These are phyloP conservation scores for Claviceps sp. DNA, from an alignment of 2,329 filamentous ascomycete species.

Conservation along the genomic window DNA sequence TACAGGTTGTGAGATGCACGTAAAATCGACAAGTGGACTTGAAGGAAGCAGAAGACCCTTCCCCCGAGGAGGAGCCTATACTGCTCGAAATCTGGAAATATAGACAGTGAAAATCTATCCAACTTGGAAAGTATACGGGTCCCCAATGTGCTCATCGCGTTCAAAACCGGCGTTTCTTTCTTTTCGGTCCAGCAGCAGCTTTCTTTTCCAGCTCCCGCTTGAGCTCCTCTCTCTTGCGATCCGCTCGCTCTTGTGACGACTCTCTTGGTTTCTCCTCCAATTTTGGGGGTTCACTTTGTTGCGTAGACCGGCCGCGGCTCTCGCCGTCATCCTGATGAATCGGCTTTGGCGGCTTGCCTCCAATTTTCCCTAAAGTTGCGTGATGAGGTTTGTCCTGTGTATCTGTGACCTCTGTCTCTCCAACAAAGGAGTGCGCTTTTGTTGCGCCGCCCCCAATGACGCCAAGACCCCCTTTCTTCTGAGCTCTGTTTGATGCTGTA, in stretches of 20 bases:
- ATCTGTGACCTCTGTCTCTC: neutral
- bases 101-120: neutral
- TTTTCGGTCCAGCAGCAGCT: constrained; percentile 33
- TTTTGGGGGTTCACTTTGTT: constrained; percentile 10
- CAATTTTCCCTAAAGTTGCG: constrained; percentile 22
- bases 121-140: neutral
- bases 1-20: neutral
- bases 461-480: constrained; percentile 23
- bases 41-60: neutral
- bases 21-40: neutral
- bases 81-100: neutral
- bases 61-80: neutral
- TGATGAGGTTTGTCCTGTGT: constrained; percentile 5
- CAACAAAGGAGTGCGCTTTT: constrained; percentile 9
- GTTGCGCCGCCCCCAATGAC: constrained; percentile 25
- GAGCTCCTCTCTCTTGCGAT: constrained; percentile 37
- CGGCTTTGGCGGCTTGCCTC: constrained; percentile 7
- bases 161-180: constrained; percentile 44
- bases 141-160: neutral
- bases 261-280: constrained; percentile 23
- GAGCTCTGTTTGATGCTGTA: neutral
- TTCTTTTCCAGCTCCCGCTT: constrained; percentile 37
- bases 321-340: constrained; percentile 12
- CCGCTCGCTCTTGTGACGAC: constrained; percentile 32
- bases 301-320: constrained; percentile 11